Evolutionary conservation across 2,329 filamentous ascomycete genomes (phyloP), one percentile per base, ranked within the genome.

Genomic region (Penicillium sp.): DNA sequence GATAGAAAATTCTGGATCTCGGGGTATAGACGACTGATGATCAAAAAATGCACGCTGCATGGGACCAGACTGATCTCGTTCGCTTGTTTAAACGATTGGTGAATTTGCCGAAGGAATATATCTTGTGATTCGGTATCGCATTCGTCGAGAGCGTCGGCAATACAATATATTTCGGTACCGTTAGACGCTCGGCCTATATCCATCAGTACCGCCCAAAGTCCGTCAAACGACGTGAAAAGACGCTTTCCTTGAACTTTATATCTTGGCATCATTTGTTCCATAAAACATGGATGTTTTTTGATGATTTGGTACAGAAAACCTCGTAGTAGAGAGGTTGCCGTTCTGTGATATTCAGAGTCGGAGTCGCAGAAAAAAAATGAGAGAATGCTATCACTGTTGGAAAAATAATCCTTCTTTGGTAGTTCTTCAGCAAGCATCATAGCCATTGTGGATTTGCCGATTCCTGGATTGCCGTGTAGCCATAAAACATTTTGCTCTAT

Each of bases 71-170:
- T 32, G 26, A 2, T 30, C 18, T 26, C 17, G 12, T 44, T 46
- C 13, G 7, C 20, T 32, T 27, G 2, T 6, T 44, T 29, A 20
- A 54, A 56, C 13, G 42, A 51, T 26, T 56, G 39, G n/a, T 27
- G 27, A 18, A 61, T 52, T 36, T 58, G 58, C 3, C n/a, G 7
- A 9, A 60, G 44, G 1, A 62, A 26, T 2, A 44, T 52, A n/a
- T 51, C 24, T 36, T 59, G 56, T 23, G 58, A 59, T 12, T 50
- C 46, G 9, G 7, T 9, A 7, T 57, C 47, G 18, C 59, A 63
- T 52, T 63, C 61, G 39, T 63, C 61, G n/a, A 63, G 41, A 12
- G 59, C 59, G 43, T 63, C 61, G 12, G 54, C 49, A 17, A 62
- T 52, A 32, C 53, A 60, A 42, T 58, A 63, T 17, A 55, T 37